Percentiles rank a stretch among this genome's conserved stretches.
phyloP scores from a whole-genome alignment of 352 stramenopile species.

The Phytophthora megakarya region DNA sequence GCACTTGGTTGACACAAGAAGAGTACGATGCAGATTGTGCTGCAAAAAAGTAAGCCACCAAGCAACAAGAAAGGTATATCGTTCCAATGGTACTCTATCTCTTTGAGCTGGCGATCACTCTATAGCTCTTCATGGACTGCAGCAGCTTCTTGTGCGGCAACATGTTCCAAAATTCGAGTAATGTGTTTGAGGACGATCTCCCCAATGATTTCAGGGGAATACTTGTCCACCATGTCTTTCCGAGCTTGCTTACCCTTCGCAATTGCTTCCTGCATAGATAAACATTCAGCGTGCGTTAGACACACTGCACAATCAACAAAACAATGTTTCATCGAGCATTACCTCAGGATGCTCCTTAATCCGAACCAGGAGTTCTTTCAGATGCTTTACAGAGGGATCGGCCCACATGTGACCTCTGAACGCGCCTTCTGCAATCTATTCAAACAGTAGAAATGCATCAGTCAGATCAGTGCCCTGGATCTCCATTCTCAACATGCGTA shows the following conservation, averaged over 20 bases:
- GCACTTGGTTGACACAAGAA: constrained; percentile 80
- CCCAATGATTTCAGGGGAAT: constrained; percentile 77
- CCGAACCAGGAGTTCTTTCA: constrained; percentile 66
- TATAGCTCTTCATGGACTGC: constrained; percentile 63
- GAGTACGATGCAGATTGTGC: constrained; percentile 66
- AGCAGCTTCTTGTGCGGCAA: constrained; percentile 32
- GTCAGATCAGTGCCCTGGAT: not conserved
- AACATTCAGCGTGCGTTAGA: not conserved
- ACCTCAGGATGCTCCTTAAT: constrained; percentile 70
- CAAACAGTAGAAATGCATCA: constrained; percentile 1
- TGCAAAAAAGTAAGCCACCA: constrained; percentile 26
- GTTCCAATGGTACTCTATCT: not conserved
- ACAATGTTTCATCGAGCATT: not conserved
- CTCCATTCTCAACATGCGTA: constrained; percentile 22
- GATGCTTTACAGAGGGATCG: constrained; percentile 75
- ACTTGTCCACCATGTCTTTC: constrained; percentile 84
- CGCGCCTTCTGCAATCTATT: constrained; percentile 75
- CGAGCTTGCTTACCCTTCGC: constrained; percentile 75
- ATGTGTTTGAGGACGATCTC: constrained; percentile 69
- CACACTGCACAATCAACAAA: not conserved
- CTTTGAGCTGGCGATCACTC: constrained; percentile 4
- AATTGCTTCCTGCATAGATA: constrained; percentile 46
- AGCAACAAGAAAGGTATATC: not conserved
- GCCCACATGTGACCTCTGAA: constrained; percentile 88
- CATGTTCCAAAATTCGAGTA: constrained; percentile 58